Percentiles rank a stretch among this genome's conserved stretches.
Evolutionary conservation across 208 protist species (phyloP).

Genomic region (Trichomonas vaginalis): DNA sequence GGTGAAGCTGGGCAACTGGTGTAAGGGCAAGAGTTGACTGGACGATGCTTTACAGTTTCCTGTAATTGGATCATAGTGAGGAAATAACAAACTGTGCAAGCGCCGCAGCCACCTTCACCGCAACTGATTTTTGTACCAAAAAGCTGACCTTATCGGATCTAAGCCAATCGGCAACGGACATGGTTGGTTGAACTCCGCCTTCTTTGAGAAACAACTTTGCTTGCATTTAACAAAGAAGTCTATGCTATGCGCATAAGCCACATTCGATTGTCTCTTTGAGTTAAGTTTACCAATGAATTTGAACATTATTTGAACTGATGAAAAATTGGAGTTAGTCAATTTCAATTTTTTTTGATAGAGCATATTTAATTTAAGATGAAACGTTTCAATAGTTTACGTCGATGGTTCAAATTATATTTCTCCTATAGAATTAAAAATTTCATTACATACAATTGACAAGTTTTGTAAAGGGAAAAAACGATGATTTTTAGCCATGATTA

Average conservation of each 20-base stretch:
- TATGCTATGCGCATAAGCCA: too few relatives aligned
- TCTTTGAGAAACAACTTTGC: not conserved
- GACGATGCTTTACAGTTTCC: not conserved
- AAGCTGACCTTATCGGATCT: not conserved
- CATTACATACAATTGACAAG: not conserved
- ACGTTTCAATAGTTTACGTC: too few relatives aligned
- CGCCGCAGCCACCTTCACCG: not conserved
- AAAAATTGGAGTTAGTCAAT: too few relatives aligned
- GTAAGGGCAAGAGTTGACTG: constrained; percentile 29
- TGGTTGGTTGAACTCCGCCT: not conserved
- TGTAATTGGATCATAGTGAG: constrained; percentile 4
- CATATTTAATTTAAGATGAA: too few relatives aligned
- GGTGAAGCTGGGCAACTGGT: constrained; percentile 21
- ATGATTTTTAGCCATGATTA: too few relatives aligned
- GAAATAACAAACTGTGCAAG: constrained; percentile 12
- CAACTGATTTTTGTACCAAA: not conserved
- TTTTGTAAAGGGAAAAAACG: not conserved
- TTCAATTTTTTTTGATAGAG: too few relatives aligned
- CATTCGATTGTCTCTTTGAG: too few relatives aligned
- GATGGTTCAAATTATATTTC: too few relatives aligned
- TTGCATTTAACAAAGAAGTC: not conserved
- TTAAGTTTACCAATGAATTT: too few relatives aligned
- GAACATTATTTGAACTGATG: too few relatives aligned
- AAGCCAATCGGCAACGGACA: not conserved
- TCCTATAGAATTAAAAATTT: too few relatives aligned